Evolutionary conservation across 2,329 filamentous ascomycete genomes (phyloP), one percentile per base, ranked within the genome.

Genomic region (Paradendryphiella salina): DNA sequence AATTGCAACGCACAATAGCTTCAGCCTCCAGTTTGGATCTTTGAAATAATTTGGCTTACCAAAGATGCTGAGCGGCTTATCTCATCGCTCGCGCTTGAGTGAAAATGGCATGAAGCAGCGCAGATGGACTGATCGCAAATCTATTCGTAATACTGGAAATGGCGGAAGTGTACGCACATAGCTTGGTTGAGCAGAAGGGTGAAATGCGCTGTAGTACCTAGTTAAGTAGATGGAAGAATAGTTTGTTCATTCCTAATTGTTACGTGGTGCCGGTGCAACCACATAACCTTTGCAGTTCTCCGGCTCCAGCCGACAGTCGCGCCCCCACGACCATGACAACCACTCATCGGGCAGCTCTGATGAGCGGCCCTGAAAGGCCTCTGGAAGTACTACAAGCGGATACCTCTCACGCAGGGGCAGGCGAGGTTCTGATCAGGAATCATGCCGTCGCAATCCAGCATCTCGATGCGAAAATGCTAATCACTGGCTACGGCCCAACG

Each of bases 401-500:
- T 28, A 15, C 38, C 13, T 32, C 34, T 20, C 57, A 52, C n/a
- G 61, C 61, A 17, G 31, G 26, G 4, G 38, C 39, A 21, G 57
- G 57, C 10, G 59, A 67, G 35, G 41, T 65, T 4, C 29, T 63
- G n/a, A 50, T 68, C 21, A 52, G 55, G 11, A 68, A 64, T 32
- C 37, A 64, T 39, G 53, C 55, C 3, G 32, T 66, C 21, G 63
- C 63, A 5, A 53, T 66, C 13, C 62, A 67, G 37, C 62, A 61
- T 9, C 54, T 67, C 8, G 60, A 69, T 50, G 58, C 57, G 4
- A 66, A 65, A 33, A 66, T 65, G 54, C 45, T 67, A 14, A 56
- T 61, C 11, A 46, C 51, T 9, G 57, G 57, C 10, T 65, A 68
- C n/a, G 56, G 55, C 4, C 60, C 60, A 14, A 60, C 51, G 1